These are phyloP conservation scores for Berberis thunbergii DNA, from an alignment of 164 flowering plant species.

Conservation along the genomic window DNA sequence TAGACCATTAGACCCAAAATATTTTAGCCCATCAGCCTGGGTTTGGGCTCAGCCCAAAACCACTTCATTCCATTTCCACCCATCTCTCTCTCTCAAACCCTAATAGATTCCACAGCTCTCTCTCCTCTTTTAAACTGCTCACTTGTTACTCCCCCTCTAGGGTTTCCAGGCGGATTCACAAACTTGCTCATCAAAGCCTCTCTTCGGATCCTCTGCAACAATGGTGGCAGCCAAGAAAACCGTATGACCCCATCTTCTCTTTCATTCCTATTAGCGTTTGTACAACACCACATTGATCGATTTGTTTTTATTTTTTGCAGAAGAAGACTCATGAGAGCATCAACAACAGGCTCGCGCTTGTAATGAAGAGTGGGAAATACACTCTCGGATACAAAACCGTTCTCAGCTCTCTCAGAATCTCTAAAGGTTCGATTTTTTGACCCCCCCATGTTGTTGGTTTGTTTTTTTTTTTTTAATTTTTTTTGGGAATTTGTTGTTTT, in stretches of 20 bases:
- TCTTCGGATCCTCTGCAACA: background rate
- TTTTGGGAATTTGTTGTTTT: background rate
- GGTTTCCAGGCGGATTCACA: background rate
- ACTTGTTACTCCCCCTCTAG: background rate
- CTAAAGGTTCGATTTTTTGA: slow-evolving; percentile 11
- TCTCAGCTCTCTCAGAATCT: slow-evolving; percentile 17
- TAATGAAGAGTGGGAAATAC: slow-evolving; percentile 76
- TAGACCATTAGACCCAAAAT: background rate
- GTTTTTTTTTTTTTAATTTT: background rate
- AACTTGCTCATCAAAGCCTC: background rate
- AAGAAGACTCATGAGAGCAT: slow-evolving; percentile 83
- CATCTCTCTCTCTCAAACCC: background rate
- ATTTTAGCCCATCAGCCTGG: background rate
- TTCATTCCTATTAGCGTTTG: background rate
- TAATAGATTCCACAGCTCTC: background rate
- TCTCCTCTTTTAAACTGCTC: background rate
- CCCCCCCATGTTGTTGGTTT: background rate
- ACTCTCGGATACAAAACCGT: slow-evolving; percentile 26
- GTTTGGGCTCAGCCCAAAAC: background rate
- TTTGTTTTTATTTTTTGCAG: slow-evolving; percentile 22
- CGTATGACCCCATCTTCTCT: background rate
- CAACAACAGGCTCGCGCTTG: slow-evolving; percentile 73
- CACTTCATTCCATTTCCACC: background rate
- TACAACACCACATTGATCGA: background rate
- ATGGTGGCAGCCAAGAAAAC: slow-evolving; percentile 9